phyloP scores from a whole-genome alignment of 202 grass and related monocot species.

The Carex arenaria region DNA sequence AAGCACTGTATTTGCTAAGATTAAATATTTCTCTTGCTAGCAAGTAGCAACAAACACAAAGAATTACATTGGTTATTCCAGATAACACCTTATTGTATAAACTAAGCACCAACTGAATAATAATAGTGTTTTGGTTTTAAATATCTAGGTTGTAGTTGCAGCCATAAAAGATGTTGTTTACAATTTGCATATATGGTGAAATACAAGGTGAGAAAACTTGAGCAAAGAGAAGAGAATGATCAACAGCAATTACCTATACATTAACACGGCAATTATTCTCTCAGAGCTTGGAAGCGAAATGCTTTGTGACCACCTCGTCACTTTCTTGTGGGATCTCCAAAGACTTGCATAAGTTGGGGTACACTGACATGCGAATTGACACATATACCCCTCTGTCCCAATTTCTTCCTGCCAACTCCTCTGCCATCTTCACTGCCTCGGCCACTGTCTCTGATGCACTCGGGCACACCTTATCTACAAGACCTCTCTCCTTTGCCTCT shows the following conservation, averaged over 20 bases:
- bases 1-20: background rate
- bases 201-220: background rate
- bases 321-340: constrained; percentile 54
- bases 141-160: background rate
- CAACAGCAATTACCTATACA: constrained; percentile 5
- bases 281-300: constrained; percentile 52
- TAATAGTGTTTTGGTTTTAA: background rate
- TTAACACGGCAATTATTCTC: background rate
- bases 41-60: too few relatives aligned
- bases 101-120: background rate
- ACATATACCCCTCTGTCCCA: constrained; percentile 76
- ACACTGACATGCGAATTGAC: constrained; percentile 66
- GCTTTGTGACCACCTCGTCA: constrained; percentile 48
- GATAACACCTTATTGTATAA: background rate
- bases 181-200: background rate
- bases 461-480: constrained; percentile 63
- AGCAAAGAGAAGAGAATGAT: background rate
- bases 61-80: background rate
- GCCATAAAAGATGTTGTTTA: background rate
- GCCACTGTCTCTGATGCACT: constrained; percentile 48
- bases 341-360: constrained; percentile 45
- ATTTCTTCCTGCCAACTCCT: constrained; percentile 71
- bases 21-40: background rate
- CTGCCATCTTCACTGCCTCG: constrained; percentile 58
- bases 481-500: constrained; percentile 70